A percentile compares a stretch with the other conserved stretches of the same genome.
Conservation (phyloP, 352 stramenopile genomes). For the Phytopythium vexans region DNA sequence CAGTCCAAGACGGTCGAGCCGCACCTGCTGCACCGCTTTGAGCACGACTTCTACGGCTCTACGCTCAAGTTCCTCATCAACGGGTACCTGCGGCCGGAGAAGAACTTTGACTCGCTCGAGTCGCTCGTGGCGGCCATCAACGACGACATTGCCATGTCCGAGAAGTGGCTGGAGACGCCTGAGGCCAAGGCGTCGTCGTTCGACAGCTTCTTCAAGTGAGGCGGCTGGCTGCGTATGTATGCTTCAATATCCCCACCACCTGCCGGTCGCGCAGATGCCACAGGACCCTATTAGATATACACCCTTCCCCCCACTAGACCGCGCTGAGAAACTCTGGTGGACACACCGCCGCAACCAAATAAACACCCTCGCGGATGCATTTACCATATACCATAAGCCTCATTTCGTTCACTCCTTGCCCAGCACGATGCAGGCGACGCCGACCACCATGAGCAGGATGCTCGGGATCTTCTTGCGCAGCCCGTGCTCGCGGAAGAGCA, state of each 20-base stretch:
- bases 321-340: not conserved
- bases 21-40: conserved; percentile 93
- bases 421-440: conserved; percentile 76
- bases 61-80: conserved; percentile 92
- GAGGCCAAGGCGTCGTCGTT: conserved; percentile 49
- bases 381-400: no score
- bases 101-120: conserved; percentile 93
- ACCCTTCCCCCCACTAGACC: not conserved
- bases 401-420: conserved; percentile 44
- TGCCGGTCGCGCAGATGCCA: no score
- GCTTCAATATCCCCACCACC: no score
- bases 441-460: conserved; percentile 76
- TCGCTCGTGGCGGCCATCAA: conserved; percentile 92
- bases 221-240: no score
- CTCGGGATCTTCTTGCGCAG: conserved; percentile 81
- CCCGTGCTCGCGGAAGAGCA: conserved; percentile 71
- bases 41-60: conserved; percentile 94
- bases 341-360: no score
- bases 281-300: conserved; percentile 1
- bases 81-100: conserved; percentile 92
- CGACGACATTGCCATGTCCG: conserved; percentile 70
- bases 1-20: conserved; percentile 96
- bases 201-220: conserved; percentile 43
- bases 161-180: conserved; percentile 57
- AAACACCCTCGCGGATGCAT: no score